Conservation (phyloP, 805 yeast genomes). For the Candida saitoana region DNA sequence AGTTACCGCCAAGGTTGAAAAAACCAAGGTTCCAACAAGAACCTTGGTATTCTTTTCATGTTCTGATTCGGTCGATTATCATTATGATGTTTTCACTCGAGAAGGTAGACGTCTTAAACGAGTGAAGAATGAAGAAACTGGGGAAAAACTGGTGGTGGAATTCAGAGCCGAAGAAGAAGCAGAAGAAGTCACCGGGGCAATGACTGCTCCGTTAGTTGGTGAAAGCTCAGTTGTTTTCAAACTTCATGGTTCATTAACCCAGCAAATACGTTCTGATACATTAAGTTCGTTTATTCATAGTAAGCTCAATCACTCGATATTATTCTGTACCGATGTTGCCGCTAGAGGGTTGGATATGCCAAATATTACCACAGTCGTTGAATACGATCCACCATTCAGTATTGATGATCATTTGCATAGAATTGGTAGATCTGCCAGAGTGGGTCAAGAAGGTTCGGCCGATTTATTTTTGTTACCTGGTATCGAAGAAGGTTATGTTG, state of each 20-base stretch:
- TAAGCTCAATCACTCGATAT: conserved; percentile 51
- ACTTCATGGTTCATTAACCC: conserved; percentile 88
- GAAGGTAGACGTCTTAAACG: conserved; percentile 42
- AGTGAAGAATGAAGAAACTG: conserved; percentile 24
- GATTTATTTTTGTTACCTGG: conserved; percentile 82
- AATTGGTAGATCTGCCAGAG: conserved; percentile 97
- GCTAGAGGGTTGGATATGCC: conserved; percentile 95
- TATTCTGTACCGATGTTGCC: conserved; percentile 96
- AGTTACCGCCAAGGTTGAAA: conserved; percentile 18
- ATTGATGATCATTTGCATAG: conserved; percentile 94
- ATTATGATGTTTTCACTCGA: conserved; percentile 68
- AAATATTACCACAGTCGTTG: conserved; percentile 77
- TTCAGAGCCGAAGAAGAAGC: conserved; percentile 20
- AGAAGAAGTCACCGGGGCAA: conserved; percentile 29
- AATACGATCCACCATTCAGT: conserved; percentile 92
- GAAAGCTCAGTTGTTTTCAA: conserved; percentile 48
- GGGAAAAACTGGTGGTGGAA: conserved; percentile 14
- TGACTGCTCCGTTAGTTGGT: conserved; percentile 52
- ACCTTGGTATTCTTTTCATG: conserved; percentile 88
- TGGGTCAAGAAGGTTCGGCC: conserved; percentile 83
- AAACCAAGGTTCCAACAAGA: conserved; percentile 28
- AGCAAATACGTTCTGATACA: conserved; percentile 76
- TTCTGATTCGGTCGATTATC: conserved; percentile 95
- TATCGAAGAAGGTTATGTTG: conserved; percentile 78
- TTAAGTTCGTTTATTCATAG: conserved; percentile 55